These are phyloP conservation scores for Hypoxylon subgilvum DNA, from an alignment of 495 filamentous ascomycete genomes.

Conservation along the genomic window DNA sequence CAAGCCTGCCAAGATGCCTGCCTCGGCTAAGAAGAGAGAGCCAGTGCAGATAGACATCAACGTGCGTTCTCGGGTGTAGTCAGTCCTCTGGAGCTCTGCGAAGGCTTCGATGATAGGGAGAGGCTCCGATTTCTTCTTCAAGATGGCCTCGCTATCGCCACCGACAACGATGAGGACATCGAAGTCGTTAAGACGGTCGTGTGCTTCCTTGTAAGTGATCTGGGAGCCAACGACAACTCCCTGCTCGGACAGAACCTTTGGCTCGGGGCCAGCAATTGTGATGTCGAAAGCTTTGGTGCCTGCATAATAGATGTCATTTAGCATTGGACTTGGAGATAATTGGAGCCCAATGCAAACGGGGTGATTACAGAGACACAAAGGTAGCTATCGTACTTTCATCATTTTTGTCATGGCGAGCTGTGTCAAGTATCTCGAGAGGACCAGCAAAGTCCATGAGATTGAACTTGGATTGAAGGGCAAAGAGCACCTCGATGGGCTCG, in stretches of 20 bases:
- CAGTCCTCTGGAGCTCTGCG: slow-evolving; percentile 68
- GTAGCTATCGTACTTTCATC: slow-evolving; percentile 61
- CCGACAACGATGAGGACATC: slow-evolving; percentile 75
- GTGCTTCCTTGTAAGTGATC: slow-evolving; percentile 68
- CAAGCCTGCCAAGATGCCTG: slow-evolving; percentile 73
- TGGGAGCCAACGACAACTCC: slow-evolving; percentile 79
- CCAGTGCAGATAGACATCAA: slow-evolving; percentile 80
- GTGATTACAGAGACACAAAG: slow-evolving; percentile 6
- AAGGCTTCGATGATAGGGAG: slow-evolving; percentile 68
- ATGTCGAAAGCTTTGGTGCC: slow-evolving; percentile 68
- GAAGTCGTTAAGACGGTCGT: slow-evolving; percentile 68
- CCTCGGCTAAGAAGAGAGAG: slow-evolving; percentile 70
- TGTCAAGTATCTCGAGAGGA: slow-evolving; percentile 67
- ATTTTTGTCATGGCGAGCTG: slow-evolving; percentile 64
- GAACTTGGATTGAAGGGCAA: slow-evolving; percentile 58
- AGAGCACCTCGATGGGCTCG: slow-evolving; percentile 58
- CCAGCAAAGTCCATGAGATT: slow-evolving; percentile 69
- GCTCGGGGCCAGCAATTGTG: slow-evolving; percentile 65
- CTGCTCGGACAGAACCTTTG: slow-evolving; percentile 67
- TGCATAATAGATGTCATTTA: slow-evolving; percentile 31
- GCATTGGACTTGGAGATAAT: slow-evolving; percentile 9
- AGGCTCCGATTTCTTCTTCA: slow-evolving; percentile 66
- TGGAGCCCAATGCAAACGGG: slow-evolving; percentile 3
- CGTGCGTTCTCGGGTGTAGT: slow-evolving; percentile 72
- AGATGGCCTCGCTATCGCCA: slow-evolving; percentile 58